Conservation (phyloP, 1,139 yeast genomes). For the Wickerhamomyces sp. region DNA sequence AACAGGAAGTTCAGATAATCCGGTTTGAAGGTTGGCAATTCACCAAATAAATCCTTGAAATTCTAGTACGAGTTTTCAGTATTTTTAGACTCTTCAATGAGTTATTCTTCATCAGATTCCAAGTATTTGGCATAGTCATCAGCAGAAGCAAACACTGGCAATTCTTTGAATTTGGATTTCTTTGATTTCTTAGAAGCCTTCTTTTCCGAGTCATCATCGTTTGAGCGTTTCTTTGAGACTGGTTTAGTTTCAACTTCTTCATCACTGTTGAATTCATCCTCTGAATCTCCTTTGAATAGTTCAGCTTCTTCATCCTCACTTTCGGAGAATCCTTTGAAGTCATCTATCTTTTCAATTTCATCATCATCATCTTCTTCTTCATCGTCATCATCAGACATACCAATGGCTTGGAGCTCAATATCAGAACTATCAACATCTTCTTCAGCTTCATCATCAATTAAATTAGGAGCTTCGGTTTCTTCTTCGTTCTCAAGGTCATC, state of each 20-base stretch:
- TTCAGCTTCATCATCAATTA: slow-evolving; percentile 19
- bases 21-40: no score
- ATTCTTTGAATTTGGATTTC: slow-evolving; percentile 55
- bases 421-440: slow-evolving; percentile 25
- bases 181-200: slow-evolving; percentile 39
- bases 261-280: slow-evolving; percentile 25
- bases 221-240: slow-evolving; percentile 22
- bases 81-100: no score
- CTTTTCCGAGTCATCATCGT: slow-evolving; percentile 17
- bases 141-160: slow-evolving; percentile 86
- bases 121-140: slow-evolving; percentile 82
- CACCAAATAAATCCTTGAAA: no score
- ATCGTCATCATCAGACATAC: slow-evolving; percentile 26
- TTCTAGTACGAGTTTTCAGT: no score
- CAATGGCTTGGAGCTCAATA: slow-evolving; percentile 22
- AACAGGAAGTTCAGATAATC: no score
- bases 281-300: slow-evolving; percentile 26
- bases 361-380: slow-evolving; percentile 28
- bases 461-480: slow-evolving; percentile 10
- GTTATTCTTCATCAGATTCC: slow-evolving; percentile 54
- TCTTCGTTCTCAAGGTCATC: slow-evolving; percentile 25
- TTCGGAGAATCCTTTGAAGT: slow-evolving; percentile 25
- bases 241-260: slow-evolving; percentile 21
- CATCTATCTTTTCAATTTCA: slow-evolving; percentile 28
- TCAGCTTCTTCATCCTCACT: slow-evolving; percentile 24